phyloP scores from a whole-genome alignment of 768 basidiomycete species.

The Gloeopeniophorella convolvens region DNA sequence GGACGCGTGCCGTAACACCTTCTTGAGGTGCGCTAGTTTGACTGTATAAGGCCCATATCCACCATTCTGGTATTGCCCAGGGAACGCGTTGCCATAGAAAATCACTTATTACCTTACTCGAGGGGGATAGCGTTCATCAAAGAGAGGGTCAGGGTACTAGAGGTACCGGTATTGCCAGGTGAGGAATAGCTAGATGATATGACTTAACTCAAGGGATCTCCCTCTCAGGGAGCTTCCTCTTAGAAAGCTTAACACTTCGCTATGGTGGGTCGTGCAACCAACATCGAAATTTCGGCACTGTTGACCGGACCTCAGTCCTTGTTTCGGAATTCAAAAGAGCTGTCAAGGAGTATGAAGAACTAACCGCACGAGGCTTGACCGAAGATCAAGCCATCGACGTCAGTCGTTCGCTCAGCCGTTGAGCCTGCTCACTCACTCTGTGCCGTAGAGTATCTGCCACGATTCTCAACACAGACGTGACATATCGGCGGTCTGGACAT shows the following conservation, averaged over 20 bases:
- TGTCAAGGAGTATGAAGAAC: background rate
- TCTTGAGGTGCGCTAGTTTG: slow-evolving; percentile 16
- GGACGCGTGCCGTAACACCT: slow-evolving; percentile 2
- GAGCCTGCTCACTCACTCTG: background rate
- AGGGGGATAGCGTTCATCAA: too few species aligned
- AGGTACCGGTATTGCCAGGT: too few species aligned
- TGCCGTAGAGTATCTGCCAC: background rate
- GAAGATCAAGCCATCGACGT: slow-evolving; percentile 4
- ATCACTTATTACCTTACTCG: too few species aligned
- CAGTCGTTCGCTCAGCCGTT: background rate
- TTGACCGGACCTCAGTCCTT: slow-evolving; percentile 4
- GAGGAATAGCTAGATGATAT: too few species aligned
- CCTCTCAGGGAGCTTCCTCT: too few species aligned
- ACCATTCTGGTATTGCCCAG: slow-evolving; percentile 13
- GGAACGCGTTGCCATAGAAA: background rate
- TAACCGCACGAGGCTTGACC: background rate
- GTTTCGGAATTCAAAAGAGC: background rate
- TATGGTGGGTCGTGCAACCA: too few species aligned
- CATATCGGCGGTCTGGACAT: background rate
- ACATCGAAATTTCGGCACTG: too few species aligned
- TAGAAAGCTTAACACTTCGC: too few species aligned
- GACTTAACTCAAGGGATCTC: too few species aligned
- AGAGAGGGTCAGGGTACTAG: too few species aligned
- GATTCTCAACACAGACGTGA: background rate
- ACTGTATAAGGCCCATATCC: slow-evolving; percentile 20